Evolutionary conservation across 2,329 filamentous ascomycete species (phyloP), one percentile per base, ranked within the genome.

Genomic region (Trematosphaeria pertusa): DNA sequence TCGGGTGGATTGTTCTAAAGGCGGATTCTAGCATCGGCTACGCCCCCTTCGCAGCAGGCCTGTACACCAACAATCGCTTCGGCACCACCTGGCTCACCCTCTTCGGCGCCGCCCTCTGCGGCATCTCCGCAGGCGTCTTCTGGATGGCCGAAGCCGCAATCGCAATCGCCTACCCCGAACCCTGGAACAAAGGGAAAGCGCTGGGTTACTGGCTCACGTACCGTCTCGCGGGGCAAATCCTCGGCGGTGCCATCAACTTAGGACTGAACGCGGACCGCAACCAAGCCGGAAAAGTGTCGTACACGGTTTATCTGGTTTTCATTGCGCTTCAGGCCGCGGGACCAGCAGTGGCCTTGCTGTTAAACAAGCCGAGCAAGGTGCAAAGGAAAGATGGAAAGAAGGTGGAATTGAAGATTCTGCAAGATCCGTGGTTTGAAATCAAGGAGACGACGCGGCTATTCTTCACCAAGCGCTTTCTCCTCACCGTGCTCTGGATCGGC

Each of bases 81-180:
- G 85, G 85, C 1, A 83, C 73, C 0, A 81, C 86, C 54, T 91
- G 87, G 87, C 78, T 89, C 8, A 79, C 85, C 0, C 76, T 89
- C 0, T 69, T 90, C 7, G 87, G 87, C 0, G 86, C 85, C 0
- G 85, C 85, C 0, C 73, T 87, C 0, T 90, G 87, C 52, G 87
- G 87, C 14, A 77, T 89, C 22, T 86, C 83, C 0, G 87, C 87
- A 0, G 87, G 87, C 0, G 76, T 90, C 0, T 90, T 90, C 69
- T 91, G 87, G 87, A 85, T 85, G 77, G 83, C 87, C 0, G 87
- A 91, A 69, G 85, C 85, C 0, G 87, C 87, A 0, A 88, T 91
- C 46, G 87, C 87, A 0, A 81, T 90, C 15, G 79, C 83, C 0
- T 91, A 91, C 54, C 87, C 87, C 0, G 87, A 90, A 58, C 85